A percentile compares a stretch with the other conserved stretches of the same genome.
Evolutionary conservation across 148 eudicot genomes (phyloP).

Genomic region (Talinum fruticosum): DNA sequence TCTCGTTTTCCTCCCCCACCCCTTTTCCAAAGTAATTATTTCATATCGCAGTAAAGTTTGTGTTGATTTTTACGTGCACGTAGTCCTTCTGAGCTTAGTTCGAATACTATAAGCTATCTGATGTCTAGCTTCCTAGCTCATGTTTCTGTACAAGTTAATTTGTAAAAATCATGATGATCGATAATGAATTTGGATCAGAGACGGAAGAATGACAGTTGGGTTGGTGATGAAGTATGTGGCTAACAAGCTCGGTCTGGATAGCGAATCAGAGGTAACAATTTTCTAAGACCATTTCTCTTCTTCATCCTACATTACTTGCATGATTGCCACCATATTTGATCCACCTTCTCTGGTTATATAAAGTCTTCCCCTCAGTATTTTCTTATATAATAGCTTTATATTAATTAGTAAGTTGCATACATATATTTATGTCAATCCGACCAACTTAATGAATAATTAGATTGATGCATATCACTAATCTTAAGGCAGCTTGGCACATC

Average conservation of each 20-base stretch:
- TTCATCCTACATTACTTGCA: too few relatives aligned
- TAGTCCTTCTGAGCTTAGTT: neutral
- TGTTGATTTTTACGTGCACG: constrained; percentile 6
- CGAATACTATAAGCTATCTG: neutral
- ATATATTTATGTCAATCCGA: too few relatives aligned
- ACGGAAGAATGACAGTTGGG: constrained; percentile 75
- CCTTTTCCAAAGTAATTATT: neutral
- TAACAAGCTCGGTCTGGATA: constrained; percentile 74
- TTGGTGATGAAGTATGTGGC: constrained; percentile 75
- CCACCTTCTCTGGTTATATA: too few relatives aligned
- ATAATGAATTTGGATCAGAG: constrained; percentile 32
- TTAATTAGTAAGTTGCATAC: too few relatives aligned
- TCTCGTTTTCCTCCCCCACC: neutral
- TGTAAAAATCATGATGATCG: neutral
- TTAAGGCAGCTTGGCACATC: too few relatives aligned
- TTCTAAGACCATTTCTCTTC: too few relatives aligned
- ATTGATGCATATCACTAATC: too few relatives aligned
- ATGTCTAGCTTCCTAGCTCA: neutral
- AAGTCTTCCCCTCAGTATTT: too few relatives aligned
- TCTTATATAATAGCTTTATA: too few relatives aligned
- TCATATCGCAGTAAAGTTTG: neutral
- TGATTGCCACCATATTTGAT: too few relatives aligned
- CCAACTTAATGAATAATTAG: too few relatives aligned
- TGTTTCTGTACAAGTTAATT: neutral
- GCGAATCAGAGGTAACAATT: constrained; percentile 67